Percentiles rank a stretch among this genome's conserved stretches.
phyloP scores from a whole-genome alignment of 805 yeast species.

The Jamesozyma lodderae region DNA sequence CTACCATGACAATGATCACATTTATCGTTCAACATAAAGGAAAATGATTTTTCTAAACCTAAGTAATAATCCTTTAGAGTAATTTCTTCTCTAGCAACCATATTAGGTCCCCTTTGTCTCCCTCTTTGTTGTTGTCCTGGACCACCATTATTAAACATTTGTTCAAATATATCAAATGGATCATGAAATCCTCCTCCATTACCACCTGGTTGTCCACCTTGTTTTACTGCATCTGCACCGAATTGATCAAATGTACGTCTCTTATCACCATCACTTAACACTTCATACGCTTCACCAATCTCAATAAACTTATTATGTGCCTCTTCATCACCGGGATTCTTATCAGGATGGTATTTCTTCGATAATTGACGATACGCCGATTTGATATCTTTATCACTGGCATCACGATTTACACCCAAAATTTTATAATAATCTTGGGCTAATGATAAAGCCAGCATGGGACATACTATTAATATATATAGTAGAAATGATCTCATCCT shows the following conservation, averaged over 20 bases:
- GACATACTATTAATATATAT: neutral
- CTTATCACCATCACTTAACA: constrained; percentile 63
- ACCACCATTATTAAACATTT: constrained; percentile 36
- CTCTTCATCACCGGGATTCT: constrained; percentile 71
- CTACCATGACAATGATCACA: constrained; percentile 76
- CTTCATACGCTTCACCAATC: constrained; percentile 89
- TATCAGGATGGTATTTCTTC: constrained; percentile 90
- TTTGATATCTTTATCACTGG: constrained; percentile 74
- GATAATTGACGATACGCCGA: constrained; percentile 75
- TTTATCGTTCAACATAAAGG: constrained; percentile 58
- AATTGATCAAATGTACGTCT: constrained; percentile 58
- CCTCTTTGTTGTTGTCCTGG: constrained; percentile 32
- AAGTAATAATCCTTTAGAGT: constrained; percentile 57
- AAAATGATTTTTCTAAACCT: constrained; percentile 58
- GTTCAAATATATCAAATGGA: constrained; percentile 31
- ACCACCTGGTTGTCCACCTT: constrained; percentile 41
- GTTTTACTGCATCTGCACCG: constrained; percentile 68
- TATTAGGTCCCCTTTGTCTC: constrained; percentile 49
- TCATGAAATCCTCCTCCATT: constrained; percentile 34
- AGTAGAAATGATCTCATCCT: neutral
- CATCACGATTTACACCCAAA: constrained; percentile 59
- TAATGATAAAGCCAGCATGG: constrained; percentile 9
- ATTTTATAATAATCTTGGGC: constrained; percentile 48
- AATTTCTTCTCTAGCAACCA: constrained; percentile 47
- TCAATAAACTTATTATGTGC: constrained; percentile 85